Evolutionary conservation across 805 yeast species (phyloP), one percentile per base, ranked within the genome.

Genomic region (Nematodospora valgi): DNA sequence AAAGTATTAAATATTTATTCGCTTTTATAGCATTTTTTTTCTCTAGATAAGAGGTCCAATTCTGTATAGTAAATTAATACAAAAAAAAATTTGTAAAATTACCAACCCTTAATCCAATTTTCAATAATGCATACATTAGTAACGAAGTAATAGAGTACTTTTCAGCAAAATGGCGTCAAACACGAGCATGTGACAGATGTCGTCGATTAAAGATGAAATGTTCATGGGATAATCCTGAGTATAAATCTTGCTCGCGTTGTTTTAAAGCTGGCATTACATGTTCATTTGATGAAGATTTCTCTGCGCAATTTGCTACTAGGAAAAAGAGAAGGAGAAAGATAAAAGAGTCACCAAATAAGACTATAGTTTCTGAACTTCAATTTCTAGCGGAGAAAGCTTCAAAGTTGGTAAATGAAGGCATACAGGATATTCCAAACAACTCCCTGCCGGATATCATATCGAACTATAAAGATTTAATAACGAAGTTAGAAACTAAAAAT

Each of bases 181-280:
- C 62, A 20, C 55, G 74, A 33, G 78, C 80, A 1, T 75, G 80
- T 55, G 79, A 79, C 4, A 52, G 80, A 39, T 75, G 80, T 43
- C 74, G 72, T 39, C 48, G 79, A 19, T 55, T 74, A 14, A 74
- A 74, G 45, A 70, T 71, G 70, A 60, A 72, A 45, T 75, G 80
- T 51, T 64, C 67, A 3, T 75, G 64, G 47, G 71, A 70, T 21
- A 70, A 70, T 41, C 78, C 77, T 2, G 43, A 51, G 12, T 62
- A 54, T 42, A 52, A 51, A 21, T 49, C 72, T 12, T 75, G 80
- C 49, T 59, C 60, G 24, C 45, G 78, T 34, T 75, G 80, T 46
- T 62, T 54, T 38, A 54, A 62, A 17, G 59, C 70, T 4, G 65
- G 64, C 2, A 60, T 73, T 15, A 55, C 54, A 35, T 74, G 80